Base-by-base conservation (phyloP, 2,329 filamentous ascomycete species). In the Didymella sp. region DNA sequence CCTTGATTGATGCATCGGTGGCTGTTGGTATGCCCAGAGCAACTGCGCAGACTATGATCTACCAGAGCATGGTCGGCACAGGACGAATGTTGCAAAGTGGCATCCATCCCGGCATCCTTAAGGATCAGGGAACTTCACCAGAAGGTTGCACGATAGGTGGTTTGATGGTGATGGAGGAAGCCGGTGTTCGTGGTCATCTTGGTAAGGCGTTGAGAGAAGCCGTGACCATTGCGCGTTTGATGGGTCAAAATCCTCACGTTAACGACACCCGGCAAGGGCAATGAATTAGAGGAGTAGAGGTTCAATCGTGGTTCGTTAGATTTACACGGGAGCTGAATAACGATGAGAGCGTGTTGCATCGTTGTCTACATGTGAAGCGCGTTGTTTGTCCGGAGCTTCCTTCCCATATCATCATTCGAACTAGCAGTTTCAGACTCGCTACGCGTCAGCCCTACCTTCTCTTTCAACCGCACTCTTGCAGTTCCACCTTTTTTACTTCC, bases 201-300 rank as follows among this genome's bases (percentile, higher is more conserved):
- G 71, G 70, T 2, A 66, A 60, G 57, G 79, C 79, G 1, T 66
- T 83, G 13, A 69, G 81, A n/a, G 80, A 82, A 59, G 78, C 80
- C 11, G 79, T 81, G 0, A 81, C 79, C 6, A 70, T 81, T 56
- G 79, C 80, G 13, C 67, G 79, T 4, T 56, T 75, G 21, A 80
- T 81, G 78, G 77, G 72, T 15, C 73, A 65, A 0, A 66, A 63
- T 1, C 56, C 67, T 11, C 78, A 80, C 62, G 72, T 80, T 0
- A 80, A 80, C 49, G 78, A 80, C 58, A 81, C 77, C 13, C 58
- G 79, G 31, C 55, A 58, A 40, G 50, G 55, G 8, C 50, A 58
- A 15, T 53, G 53, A 30, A 41, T 9, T 1, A 1, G 19, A 11
- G 4, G 4, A 8, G 19, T n/a, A n/a, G n/a, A n/a, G n/a, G n/a